A percentile compares a stretch with the other conserved stretches of the same genome.
Evolutionary conservation across 2,329 filamentous ascomycete genomes (phyloP).

Genomic region (Penicillium italicum): DNA sequence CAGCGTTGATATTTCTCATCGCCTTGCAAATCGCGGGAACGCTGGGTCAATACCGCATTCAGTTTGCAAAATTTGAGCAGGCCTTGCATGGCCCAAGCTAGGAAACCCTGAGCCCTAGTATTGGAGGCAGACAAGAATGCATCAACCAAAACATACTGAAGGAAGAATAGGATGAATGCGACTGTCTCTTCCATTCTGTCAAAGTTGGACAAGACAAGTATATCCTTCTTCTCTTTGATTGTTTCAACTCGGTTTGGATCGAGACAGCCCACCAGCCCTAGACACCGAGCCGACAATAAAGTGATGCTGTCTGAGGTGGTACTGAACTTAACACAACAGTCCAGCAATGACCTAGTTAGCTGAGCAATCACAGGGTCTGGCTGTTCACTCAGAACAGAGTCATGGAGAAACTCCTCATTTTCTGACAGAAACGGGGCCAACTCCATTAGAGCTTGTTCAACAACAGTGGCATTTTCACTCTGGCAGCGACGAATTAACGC

Average conservation of each 20-base stretch:
- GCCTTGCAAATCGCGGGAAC: constrained; percentile 53
- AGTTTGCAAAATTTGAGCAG: constrained; percentile 76
- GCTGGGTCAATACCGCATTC: constrained; percentile 52
- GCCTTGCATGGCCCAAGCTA: constrained; percentile 94
- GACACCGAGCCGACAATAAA: constrained; percentile 70
- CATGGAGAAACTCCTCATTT: constrained; percentile 75
- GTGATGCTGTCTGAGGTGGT: constrained; percentile 64
- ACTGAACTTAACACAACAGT: constrained; percentile 79
- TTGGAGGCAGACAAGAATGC: constrained; percentile 89
- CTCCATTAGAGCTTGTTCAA: constrained; percentile 75
- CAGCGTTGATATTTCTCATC: constrained; percentile 69
- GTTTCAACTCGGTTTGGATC: constrained; percentile 87
- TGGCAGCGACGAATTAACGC: constrained; percentile 70
- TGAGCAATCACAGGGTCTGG: constrained; percentile 69
- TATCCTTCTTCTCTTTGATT: constrained; percentile 71
- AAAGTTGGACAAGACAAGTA: constrained; percentile 86
- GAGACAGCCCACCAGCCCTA: constrained; percentile 85
- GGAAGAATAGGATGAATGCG: constrained; percentile 78
- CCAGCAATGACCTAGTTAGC: constrained; percentile 73
- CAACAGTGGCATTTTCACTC: constrained; percentile 83
- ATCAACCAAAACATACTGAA: constrained; percentile 84
- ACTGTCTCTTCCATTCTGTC: constrained; percentile 71
- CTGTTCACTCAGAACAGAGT: constrained; percentile 76
- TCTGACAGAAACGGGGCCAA: constrained; percentile 67
- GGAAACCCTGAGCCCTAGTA: constrained; percentile 79